Evolutionary conservation across 2,329 filamentous ascomycete species (phyloP).

Genomic region (Colletotrichum godetiae): DNA sequence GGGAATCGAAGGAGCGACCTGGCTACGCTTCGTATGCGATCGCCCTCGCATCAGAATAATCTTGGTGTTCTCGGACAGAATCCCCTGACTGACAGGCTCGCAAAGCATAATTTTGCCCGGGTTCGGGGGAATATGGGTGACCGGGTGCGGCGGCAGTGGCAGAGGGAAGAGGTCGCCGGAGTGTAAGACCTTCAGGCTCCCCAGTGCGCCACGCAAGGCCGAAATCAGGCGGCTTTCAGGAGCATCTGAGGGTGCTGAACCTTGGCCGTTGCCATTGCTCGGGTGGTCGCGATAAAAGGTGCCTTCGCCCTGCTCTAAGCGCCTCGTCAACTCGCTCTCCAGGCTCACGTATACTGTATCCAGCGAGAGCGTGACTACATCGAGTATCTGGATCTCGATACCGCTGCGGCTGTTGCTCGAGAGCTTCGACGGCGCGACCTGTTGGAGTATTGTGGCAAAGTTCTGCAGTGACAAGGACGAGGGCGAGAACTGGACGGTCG

Average conservation of each 20-base stretch:
- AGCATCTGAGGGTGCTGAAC: constrained; percentile 43
- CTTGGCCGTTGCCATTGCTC: constrained; percentile 50
- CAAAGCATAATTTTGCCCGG: constrained; percentile 92
- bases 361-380: constrained; percentile 82
- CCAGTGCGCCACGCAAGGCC: constrained; percentile 80
- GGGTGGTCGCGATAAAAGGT: constrained; percentile 79
- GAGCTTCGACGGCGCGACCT: constrained; percentile 80
- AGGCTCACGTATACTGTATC: constrained; percentile 90
- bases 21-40: constrained; percentile 65
- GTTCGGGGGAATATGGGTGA: constrained; percentile 85
- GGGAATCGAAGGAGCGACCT: constrained; percentile 57
- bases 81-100: constrained; percentile 91
- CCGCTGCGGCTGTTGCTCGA: constrained; percentile 78
- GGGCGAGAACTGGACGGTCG: constrained; percentile 83
- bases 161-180: constrained; percentile 82
- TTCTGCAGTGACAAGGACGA: constrained; percentile 79
- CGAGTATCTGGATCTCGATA: constrained; percentile 85
- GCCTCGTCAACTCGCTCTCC: constrained; percentile 82
- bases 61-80: constrained; percentile 80
- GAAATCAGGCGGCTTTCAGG: constrained; percentile 57
- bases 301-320: constrained; percentile 84
- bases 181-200: constrained; percentile 81
- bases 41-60: constrained; percentile 81
- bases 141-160: constrained; percentile 83
- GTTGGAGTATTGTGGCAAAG: constrained; percentile 79